These are phyloP conservation scores for Camellia lanceoleosa DNA, from an alignment of 148 eudicot genomes.

Conservation along the genomic window DNA sequence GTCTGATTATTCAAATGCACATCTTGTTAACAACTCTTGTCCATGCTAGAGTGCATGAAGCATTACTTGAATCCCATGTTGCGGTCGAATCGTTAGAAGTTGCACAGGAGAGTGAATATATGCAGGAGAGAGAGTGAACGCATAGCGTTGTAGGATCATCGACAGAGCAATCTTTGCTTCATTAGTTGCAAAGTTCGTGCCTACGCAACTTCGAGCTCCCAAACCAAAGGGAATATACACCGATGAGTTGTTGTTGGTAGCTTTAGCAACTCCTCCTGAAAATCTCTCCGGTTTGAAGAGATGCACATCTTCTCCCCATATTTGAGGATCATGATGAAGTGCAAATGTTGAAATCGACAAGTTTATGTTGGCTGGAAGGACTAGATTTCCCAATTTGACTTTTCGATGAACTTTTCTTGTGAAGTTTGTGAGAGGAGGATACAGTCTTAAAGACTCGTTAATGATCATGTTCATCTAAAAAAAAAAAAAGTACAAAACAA, in stretches of 20 bases:
- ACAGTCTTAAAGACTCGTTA: constrained; percentile 15
- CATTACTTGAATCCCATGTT: not conserved
- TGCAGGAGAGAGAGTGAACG: not conserved
- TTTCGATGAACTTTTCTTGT: not conserved
- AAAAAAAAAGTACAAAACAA: too few species aligned
- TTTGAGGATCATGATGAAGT: constrained; percentile 10
- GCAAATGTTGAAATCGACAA: not conserved
- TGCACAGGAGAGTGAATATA: not conserved
- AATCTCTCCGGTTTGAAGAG: constrained; percentile 22
- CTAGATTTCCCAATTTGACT: constrained; percentile 12
- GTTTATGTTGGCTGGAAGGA: not conserved
- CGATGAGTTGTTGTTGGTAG: constrained; percentile 1
- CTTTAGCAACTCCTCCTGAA: constrained; percentile 13
- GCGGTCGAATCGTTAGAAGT: not conserved
- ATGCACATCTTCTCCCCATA: constrained; percentile 21
- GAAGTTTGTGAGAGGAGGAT: not conserved
- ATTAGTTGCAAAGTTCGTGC: not conserved
- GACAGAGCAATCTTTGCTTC: constrained; percentile 5
- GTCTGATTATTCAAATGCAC: too few species aligned
- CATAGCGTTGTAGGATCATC: constrained; percentile 2
- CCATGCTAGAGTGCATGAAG: not conserved
- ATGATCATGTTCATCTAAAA: constrained; percentile 14
- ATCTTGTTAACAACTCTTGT: not conserved
- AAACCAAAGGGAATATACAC: not conserved
- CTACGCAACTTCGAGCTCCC: constrained; percentile 3